Base-by-base conservation (phyloP, 495 filamentous ascomycete genomes). In the Stereocaulon alpinum region DNA sequence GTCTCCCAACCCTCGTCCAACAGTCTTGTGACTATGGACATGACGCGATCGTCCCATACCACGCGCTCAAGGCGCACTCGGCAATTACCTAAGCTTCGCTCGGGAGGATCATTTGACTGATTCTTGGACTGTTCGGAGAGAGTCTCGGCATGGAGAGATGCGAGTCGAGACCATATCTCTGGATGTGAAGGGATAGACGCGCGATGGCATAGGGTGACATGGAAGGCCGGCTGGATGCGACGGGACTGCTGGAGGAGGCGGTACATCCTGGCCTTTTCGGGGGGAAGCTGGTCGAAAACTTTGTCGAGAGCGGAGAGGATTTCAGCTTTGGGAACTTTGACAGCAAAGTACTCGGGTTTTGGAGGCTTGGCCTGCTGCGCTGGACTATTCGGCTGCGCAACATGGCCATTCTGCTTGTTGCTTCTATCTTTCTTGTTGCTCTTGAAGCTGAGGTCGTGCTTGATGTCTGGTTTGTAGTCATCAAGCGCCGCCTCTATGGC, bases 141-240 rank as follows among this genome's bases (percentile, higher is more conserved):
- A 6, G 64, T 66, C 20, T 70, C 64, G 0, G 67, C 68, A 42
- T 79, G 69, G 6, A 82, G 62, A 22, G 34, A 72, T 53, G 44
- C 62, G 30, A 61, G 47, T n/a, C 73, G 72, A 42, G 83, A 69
- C 93, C 93, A 98, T 17, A 89, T 71, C 1, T 83, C 80, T 0
- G 82, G 76, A 60, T 82, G 67, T 43, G 82, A 69, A 47, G 74
- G 73, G 24, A 84, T 70, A 2, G 71, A 71, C 11, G 84, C 82
- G 50, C 83, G 85, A 70, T 98, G 93, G 68, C 95, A 89, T 15
- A 98, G 80, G 0, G 93, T 98, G 57, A 97, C 86, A 70, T 98
- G 93, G 73, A 96, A 97, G n/a, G 80, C 72, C 37, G 80, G 65
- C 69, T 98, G 93, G 20, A 97, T 70, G 53, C 93, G 87, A 27